A percentile compares a stretch with the other conserved stretches of the same genome.
Evolutionary conservation across 371 early-diverging fungal species (phyloP).

Genomic region (Saksenaea oblongispora): DNA sequence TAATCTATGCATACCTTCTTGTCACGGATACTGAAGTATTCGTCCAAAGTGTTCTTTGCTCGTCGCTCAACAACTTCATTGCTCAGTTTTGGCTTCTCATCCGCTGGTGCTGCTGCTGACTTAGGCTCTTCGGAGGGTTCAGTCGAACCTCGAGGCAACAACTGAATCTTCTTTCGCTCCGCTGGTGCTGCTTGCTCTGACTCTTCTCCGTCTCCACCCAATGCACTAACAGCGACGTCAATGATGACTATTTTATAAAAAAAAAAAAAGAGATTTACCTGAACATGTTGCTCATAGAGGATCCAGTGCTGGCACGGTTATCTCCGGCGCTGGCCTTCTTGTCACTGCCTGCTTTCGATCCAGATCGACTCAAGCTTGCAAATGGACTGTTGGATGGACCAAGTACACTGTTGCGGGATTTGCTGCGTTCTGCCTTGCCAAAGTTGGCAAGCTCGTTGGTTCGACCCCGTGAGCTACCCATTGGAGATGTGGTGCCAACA

Average conservation of each 20-base stretch:
- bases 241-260: not conserved
- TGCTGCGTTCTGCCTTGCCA: conserved; percentile 75
- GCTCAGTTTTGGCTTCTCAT: conserved; percentile 46
- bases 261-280: conserved; percentile 17
- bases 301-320: conserved; percentile 30
- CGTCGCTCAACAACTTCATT: conserved; percentile 62
- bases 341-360: conserved; percentile 32
- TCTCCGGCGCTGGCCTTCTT: conserved; percentile 29
- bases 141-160: conserved; percentile 43
- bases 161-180: conserved; percentile 43
- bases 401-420: conserved; percentile 50
- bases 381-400: conserved; percentile 67
- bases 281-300: conserved; percentile 63
- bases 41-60: conserved; percentile 67
- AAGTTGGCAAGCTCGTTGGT: conserved; percentile 78
- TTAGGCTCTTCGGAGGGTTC: conserved; percentile 9
- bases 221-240: conserved; percentile 29
- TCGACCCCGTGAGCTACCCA: conserved; percentile 43
- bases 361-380: conserved; percentile 38
- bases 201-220: conserved; percentile 50
- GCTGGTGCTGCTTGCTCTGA: conserved; percentile 40
- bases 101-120: conserved; percentile 13
- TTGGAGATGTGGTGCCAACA: conserved; percentile 53
- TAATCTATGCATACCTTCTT: conserved; percentile 30
- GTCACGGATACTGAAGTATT: conserved; percentile 66